Percentiles rank a stretch among this genome's conserved stretches.
Evolutionary conservation across 2,329 filamentous ascomycete species (phyloP).

Genomic region (Chaetomium sp.): DNA sequence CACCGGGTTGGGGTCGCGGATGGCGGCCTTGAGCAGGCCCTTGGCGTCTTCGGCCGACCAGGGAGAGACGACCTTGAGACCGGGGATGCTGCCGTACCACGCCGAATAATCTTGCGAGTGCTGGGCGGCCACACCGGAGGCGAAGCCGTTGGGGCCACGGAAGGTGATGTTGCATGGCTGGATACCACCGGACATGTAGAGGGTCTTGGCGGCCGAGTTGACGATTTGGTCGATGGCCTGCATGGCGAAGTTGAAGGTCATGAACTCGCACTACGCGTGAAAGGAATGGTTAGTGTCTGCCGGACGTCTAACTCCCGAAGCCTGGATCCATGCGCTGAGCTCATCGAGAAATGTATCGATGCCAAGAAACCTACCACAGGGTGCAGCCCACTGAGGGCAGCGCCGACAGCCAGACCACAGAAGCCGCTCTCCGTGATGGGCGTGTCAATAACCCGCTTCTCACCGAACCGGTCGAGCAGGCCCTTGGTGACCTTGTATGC

Average conservation of each 20-base stretch:
- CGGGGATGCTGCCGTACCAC: constrained; percentile 98
- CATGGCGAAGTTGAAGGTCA: constrained; percentile 99
- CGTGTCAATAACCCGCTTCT: constrained; percentile 95
- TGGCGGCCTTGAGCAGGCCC: constrained; percentile 94
- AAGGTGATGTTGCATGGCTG: constrained; percentile 99
- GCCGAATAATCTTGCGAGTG: constrained; percentile 98
- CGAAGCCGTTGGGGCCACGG: constrained; percentile 98
- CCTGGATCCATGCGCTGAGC: no score
- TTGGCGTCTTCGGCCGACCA: constrained; percentile 98
- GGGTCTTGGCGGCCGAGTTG: constrained; percentile 98
- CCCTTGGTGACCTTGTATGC: constrained; percentile 99
- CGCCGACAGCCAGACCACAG: constrained; percentile 85
- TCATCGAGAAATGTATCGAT: no score
- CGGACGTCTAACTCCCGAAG: no score
- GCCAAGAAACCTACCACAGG: constrained; percentile 65
- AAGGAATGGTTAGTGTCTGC: no score
- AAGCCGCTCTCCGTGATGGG: constrained; percentile 98
- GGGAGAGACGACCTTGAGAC: constrained; percentile 91
- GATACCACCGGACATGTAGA: constrained; percentile 99
- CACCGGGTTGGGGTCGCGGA: constrained; percentile 96
- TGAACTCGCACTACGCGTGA: constrained; percentile 79
- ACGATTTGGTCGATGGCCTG: constrained; percentile 99
- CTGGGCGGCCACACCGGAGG: constrained; percentile 88
- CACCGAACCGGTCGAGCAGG: constrained; percentile 91
- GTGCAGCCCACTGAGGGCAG: constrained; percentile 88